Percentiles rank a stretch among this genome's conserved stretches.
Conservation (phyloP, 495 filamentous ascomycete genomes). For the Ascobolus immersus region DNA sequence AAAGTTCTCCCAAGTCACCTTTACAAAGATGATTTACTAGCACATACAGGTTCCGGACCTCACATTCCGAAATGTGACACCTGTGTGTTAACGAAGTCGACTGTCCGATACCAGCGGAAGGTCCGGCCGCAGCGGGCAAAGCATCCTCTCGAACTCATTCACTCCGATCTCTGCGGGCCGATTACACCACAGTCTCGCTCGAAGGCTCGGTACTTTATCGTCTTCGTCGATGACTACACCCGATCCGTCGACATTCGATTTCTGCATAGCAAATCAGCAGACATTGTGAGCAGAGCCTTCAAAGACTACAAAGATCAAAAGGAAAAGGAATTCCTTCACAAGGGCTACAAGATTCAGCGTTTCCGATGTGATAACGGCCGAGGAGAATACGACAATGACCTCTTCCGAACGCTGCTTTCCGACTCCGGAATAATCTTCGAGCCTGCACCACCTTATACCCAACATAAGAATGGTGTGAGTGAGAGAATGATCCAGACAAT, state of each 20-base stretch:
- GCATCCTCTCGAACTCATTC: not conserved
- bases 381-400: not conserved
- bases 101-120: too few relatives aligned
- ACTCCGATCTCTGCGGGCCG: conserved; percentile 1
- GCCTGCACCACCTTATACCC: not conserved
- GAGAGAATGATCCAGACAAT: not conserved
- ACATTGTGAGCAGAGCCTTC: not conserved
- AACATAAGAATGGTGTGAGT: not conserved
- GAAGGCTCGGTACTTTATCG: conserved; percentile 1
- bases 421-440: not conserved
- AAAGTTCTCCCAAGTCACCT: too few relatives aligned
- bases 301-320: not conserved
- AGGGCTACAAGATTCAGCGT: conserved; percentile 2
- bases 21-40: too few relatives aligned
- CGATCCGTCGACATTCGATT: not conserved
- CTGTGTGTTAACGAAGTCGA: too few relatives aligned
- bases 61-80: too few relatives aligned
- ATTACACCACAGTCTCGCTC: not conserved
- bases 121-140: too few relatives aligned
- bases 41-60: too few relatives aligned
- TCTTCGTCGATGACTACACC: not conserved
- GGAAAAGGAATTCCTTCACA: not conserved
- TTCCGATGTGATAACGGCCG: not conserved
- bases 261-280: not conserved
- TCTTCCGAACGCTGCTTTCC: not conserved